Evolutionary conservation across 2,329 filamentous ascomycete species (phyloP), one percentile per base, ranked within the genome.

Genomic region (Lecanicillium sp.): DNA sequence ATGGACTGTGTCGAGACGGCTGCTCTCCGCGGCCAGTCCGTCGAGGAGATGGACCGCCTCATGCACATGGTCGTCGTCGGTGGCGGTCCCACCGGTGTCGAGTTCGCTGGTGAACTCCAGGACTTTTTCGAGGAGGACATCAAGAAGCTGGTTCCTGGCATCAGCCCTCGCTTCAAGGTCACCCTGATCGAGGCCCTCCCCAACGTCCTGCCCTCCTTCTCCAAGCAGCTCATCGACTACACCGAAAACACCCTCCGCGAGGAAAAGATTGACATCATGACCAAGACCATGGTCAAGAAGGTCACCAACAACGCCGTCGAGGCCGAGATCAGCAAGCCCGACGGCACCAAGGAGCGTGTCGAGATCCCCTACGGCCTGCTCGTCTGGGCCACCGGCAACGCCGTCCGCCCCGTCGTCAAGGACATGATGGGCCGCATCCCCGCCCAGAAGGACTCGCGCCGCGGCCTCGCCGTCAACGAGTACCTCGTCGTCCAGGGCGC

Each of bases 1-100:
- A 98, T 98, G 93, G 93, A 98, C 74, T 98, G 93, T 67, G 90
- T 95, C 59, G 93, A 98, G 74, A 96, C 91, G 29, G 93, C 93
- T 44, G 91, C 89, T 53, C 96, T 98, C 84, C 97, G 97, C 80
- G 91, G 90, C 64, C 93, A 98, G 73, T 77, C 80, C 30, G 73
- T 79, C 14, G 88, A 93, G 56, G 94, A 98, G 72, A 75, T 95
- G 64, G 85, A 94, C 74, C 89, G 93, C 58, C 82, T 98, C 60
- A 79, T 98, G 66, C 91, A 97, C 78, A 97, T 97, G 90, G 93
- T 98, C 48, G 91, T 90, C 38, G 87, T 90, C 44, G 86, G 91
- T 58, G 91, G 91, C 71, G 91, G 91, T 51, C 91, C 91, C 33
- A 97, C 91, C 47, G 91, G 91, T 73, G 93, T 98, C 57, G 93